Percentiles rank a stretch among this genome's conserved stretches.
Conservation (phyloP, 768 basidiomycete species). For the Hypholoma fasciculare region DNA sequence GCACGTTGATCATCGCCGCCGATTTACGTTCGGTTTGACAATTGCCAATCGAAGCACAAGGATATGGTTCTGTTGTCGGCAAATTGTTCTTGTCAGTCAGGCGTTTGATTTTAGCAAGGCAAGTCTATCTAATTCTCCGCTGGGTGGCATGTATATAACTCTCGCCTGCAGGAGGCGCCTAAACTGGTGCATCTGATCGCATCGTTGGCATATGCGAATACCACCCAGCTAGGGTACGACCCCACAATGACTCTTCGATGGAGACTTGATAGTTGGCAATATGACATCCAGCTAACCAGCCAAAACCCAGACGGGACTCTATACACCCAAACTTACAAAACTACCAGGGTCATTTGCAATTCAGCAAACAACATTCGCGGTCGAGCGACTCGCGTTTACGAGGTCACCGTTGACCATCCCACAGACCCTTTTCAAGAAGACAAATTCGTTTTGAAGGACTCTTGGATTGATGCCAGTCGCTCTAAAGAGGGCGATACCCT, state of each 20-base stretch:
- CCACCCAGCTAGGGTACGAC: constrained; percentile 2
- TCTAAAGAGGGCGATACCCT: constrained; percentile 1
- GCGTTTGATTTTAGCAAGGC: background rate
- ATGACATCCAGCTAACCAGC: background rate
- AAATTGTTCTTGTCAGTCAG: background rate
- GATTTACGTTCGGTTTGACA: background rate
- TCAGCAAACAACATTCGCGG: background rate
- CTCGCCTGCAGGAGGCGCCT: background rate
- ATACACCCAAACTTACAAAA: background rate
- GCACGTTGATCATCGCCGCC: background rate
- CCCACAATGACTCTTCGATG: background rate
- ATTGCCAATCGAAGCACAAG: background rate
- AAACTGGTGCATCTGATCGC: background rate
- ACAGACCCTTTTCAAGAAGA: background rate
- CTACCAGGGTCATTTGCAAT: background rate
- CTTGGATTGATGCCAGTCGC: background rate
- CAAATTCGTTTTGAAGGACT: background rate
- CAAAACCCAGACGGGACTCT: background rate
- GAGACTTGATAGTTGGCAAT: background rate
- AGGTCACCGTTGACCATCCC: background rate
- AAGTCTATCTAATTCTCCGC: background rate
- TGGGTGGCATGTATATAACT: background rate
- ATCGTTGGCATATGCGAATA: background rate
- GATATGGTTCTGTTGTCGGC: background rate
- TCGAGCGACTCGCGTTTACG: background rate